Base-by-base conservation (phyloP, 116 monocot genomes). In the Papilionanthe hybrid region DNA sequence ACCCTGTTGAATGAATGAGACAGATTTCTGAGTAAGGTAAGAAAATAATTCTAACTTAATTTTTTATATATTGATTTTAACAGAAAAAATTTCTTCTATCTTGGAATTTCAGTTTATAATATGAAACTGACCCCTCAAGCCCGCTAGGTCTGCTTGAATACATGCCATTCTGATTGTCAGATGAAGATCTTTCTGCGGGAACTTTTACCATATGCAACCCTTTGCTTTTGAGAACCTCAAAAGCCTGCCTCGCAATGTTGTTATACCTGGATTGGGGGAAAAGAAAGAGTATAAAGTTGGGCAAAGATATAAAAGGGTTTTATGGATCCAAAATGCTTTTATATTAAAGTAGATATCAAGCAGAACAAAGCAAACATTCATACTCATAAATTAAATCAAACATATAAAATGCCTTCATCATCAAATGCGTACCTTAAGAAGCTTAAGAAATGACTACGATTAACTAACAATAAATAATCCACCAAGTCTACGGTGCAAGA, bases 231-330 rank as follows among this genome's bases (percentile, higher is more conserved):
- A 96, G 20, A 75, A 87, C 93, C 79, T 90, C 90, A 86, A 90
- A 94, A 72, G 93, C 89, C 87, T 90, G 82, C 84, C 93, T 94
- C 74, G 98, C 98, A 82, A 98, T 94, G 44, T 98, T 93, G 81
- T 86, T 91, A 68, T 94, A 98, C 98, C 98, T 98, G 77, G 28
- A 57, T 50, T 68, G 60, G 55, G 17, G 72, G 75, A 15, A 82
- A 82, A 67, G 53, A 67, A 45, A 83, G 19, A 73, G 47, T 44
- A 77, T 57, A 72, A 41, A 69, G 75, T 66, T 30, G 20, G 77
- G 9, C 11, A 82, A 17, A 20, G 43, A 76, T 43, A 72, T 42
- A 25, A 23, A 45, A 47, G 13, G 17, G 7, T 49, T 69, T 66
- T 10, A 77, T 30, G 19, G 37, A 17, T 72, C 25, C 25, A 30